A percentile compares a stretch with the other conserved stretches of the same genome.
phyloP scores from a whole-genome alignment of 2,329 filamentous ascomycete species.

The Fusarium domesticum region DNA sequence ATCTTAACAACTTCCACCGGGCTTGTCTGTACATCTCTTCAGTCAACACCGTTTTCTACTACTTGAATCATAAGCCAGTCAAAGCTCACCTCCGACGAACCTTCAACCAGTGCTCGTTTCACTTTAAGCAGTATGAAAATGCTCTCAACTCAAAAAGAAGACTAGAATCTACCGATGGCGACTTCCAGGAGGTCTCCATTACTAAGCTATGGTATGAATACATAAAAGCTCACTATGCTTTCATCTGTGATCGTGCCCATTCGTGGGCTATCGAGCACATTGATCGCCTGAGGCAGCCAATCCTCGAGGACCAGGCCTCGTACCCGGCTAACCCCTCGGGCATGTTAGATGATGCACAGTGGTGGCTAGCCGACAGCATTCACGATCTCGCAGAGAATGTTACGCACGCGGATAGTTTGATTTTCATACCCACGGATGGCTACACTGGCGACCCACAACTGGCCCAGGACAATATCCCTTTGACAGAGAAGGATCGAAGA shows the following conservation, averaged over 20 bases:
- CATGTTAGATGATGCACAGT: constrained; percentile 8
- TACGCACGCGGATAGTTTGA: constrained; percentile 23
- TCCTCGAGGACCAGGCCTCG: constrained; percentile 7
- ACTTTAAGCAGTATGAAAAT: constrained; percentile 24
- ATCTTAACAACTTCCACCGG: constrained; percentile 17
- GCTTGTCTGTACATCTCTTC: constrained; percentile 25
- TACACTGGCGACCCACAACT: constrained; percentile 24
- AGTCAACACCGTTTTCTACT: constrained; percentile 27
- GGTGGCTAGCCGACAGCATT: constrained; percentile 20
- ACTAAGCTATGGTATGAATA: constrained; percentile 28
- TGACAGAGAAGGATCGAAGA: not conserved
- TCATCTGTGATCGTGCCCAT: constrained; percentile 21
- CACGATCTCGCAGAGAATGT: constrained; percentile 25
- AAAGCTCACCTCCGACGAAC: constrained; percentile 23
- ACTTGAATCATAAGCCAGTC: constrained; percentile 23
- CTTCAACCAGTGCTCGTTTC: constrained; percentile 28
- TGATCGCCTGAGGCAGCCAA: constrained; percentile 16
- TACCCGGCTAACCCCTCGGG: not conserved
- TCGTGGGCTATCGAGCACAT: constrained; percentile 26
- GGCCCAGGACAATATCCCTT: constrained; percentile 6
- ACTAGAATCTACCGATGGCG: not conserved
- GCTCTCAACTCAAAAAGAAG: constrained; percentile 23
- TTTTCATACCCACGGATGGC: constrained; percentile 30
- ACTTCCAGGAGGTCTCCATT: constrained; percentile 6
- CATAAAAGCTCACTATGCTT: constrained; percentile 23